Conservation (phyloP, 164 flowering plant species). For the Nymphaea thermarum region DNA sequence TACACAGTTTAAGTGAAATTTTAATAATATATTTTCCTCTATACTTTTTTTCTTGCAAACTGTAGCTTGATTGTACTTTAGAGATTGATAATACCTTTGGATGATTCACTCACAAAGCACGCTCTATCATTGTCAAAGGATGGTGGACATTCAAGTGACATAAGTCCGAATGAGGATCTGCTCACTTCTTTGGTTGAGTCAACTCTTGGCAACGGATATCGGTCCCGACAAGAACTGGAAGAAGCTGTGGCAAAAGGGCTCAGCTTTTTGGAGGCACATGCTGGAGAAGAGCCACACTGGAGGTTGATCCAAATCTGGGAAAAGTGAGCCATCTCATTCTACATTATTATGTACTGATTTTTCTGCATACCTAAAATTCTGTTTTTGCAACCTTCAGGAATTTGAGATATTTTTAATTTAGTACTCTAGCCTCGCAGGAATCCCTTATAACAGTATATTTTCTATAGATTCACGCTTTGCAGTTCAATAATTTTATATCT, state of each 20-base stretch:
- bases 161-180: constrained; percentile 22
- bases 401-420: too few relatives aligned
- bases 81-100: too few relatives aligned
- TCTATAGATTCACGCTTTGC: too few relatives aligned
- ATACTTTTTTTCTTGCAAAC: too few relatives aligned
- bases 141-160: constrained; percentile 4
- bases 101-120: too few relatives aligned
- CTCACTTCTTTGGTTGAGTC: constrained; percentile 40
- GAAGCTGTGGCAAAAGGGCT: constrained; percentile 31
- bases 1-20: too few relatives aligned
- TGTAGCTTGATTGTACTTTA: too few relatives aligned
- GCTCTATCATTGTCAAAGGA: neutral
- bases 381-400: too few relatives aligned
- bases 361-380: too few relatives aligned
- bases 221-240: neutral
- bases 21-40: too few relatives aligned
- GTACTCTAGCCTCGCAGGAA: too few relatives aligned
- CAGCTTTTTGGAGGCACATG: constrained; percentile 48
- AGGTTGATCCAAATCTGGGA: constrained; percentile 49
- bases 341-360: neutral
- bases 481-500: neutral
- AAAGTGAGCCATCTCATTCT: constrained; percentile 21
- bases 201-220: constrained; percentile 22
- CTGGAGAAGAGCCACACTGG: constrained; percentile 35
- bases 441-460: too few relatives aligned